Conservation (phyloP, 2,329 filamentous ascomycete species). For the Fusarium albidum region DNA sequence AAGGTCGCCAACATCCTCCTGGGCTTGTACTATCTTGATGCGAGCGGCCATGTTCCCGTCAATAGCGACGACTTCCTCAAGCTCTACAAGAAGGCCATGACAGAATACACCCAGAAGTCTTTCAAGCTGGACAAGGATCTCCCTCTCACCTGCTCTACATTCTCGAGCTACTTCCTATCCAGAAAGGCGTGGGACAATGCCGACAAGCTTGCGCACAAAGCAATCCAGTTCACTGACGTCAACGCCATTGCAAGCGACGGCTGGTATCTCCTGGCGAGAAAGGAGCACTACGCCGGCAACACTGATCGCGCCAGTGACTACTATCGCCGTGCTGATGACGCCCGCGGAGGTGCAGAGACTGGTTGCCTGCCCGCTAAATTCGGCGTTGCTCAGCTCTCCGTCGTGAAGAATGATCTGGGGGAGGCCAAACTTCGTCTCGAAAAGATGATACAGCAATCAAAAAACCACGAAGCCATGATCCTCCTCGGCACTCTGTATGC, state of each 20-base stretch:
- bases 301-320: constrained; percentile 80
- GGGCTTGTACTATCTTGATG: constrained; percentile 87
- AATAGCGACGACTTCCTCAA: constrained; percentile 85
- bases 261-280: constrained; percentile 93
- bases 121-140: constrained; percentile 94
- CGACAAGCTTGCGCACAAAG: constrained; percentile 87
- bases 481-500: constrained; percentile 91
- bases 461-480: constrained; percentile 87
- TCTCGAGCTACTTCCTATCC: constrained; percentile 88
- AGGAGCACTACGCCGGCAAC: constrained; percentile 86
- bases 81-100: constrained; percentile 93
- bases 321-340: constrained; percentile 90
- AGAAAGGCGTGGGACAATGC: constrained; percentile 83
- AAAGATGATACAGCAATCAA: constrained; percentile 89
- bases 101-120: constrained; percentile 89
- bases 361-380: constrained; percentile 96
- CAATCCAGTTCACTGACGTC: constrained; percentile 94
- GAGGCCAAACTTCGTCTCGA: constrained; percentile 94
- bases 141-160: constrained; percentile 88
- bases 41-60: constrained; percentile 82
- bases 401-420: constrained; percentile 83
- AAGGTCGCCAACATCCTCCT: constrained; percentile 92
- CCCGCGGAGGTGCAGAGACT: constrained; percentile 87
- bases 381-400: constrained; percentile 87
- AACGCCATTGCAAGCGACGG: constrained; percentile 97